A percentile compares a stretch with the other conserved stretches of the same genome.
Evolutionary conservation across 73 alveolate genomes (phyloP).

Genomic region (Paramecium bursaria): DNA sequence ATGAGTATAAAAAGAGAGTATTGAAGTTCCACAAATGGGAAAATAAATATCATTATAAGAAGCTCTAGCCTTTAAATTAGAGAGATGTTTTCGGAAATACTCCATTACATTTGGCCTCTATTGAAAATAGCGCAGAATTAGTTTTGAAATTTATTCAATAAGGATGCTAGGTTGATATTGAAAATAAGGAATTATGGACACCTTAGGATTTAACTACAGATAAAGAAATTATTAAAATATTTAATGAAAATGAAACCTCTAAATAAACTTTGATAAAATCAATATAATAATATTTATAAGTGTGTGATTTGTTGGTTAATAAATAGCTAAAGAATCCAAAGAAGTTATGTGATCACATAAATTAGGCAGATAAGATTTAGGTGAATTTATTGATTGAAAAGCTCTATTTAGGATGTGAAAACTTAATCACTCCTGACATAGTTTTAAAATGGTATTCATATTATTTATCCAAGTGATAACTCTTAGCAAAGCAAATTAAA

Average conservation of each 20-base stretch:
- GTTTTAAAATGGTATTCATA: conserved; percentile 39
- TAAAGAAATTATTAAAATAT: background rate
- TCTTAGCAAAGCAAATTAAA: conserved; percentile 30
- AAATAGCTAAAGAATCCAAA: conserved; percentile 23
- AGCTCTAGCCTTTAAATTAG: conserved; percentile 3
- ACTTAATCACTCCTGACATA: conserved; percentile 58
- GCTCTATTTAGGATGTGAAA: background rate
- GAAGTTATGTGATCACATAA: background rate
- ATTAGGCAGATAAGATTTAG: background rate
- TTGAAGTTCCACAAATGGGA: conserved; percentile 36
- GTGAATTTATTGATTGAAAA: background rate
- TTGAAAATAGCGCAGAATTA: conserved; percentile 4
- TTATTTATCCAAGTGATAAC: background rate
- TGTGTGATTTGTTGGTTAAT: background rate
- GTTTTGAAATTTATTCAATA: background rate
- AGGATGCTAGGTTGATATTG: conserved; percentile 28
- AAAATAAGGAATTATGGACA: conserved; percentile 48
- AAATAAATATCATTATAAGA: conserved; percentile 14
- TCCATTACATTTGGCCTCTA: conserved; percentile 33
- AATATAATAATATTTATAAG: background rate
- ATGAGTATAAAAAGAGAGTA: background rate
- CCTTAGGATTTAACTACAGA: conserved; percentile 13
- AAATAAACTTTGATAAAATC: background rate
- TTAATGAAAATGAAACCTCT: conserved; percentile 11
- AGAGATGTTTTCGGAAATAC: conserved; percentile 38